A percentile compares a stretch with the other conserved stretches of the same genome.
phyloP scores from a whole-genome alignment of 306 rosid genomes.

The Fragaria nilgerrensis region DNA sequence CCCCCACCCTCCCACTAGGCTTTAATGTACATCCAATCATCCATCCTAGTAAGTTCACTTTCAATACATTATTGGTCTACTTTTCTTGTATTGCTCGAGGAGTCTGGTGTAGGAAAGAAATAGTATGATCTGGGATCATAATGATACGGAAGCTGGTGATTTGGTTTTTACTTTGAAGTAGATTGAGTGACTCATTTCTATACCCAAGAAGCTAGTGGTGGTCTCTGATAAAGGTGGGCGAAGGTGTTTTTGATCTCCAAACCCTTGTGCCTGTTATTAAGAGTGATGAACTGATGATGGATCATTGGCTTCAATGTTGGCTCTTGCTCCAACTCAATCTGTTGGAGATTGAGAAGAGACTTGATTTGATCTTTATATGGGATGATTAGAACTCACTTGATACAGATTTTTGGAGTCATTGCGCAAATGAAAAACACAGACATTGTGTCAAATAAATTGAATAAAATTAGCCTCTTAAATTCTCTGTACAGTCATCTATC shows the following conservation, averaged over 20 bases:
- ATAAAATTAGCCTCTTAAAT: not conserved
- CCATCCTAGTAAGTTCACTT: too few species aligned
- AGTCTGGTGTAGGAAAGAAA: not conserved
- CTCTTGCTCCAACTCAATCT: too few species aligned
- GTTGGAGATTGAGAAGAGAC: not conserved
- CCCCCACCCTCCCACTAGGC: too few species aligned
- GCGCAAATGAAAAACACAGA: not conserved
- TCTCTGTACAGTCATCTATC: slow-evolving; percentile 1
- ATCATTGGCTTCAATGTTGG: not conserved
- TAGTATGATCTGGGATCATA: not conserved
- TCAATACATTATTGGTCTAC: not conserved
- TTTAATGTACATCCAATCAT: too few species aligned
- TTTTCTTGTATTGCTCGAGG: not conserved
- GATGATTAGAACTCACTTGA: not conserved
- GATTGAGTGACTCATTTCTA: not conserved
- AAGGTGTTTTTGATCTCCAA: not conserved
- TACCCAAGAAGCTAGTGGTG: not conserved
- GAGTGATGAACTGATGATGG: not conserved
- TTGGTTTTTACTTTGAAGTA: too few species aligned
- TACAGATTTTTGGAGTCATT: not conserved
- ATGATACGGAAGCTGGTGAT: not conserved
- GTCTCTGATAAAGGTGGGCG: not conserved
- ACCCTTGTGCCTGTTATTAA: not conserved
- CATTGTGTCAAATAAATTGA: slow-evolving; percentile 5
- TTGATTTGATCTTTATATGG: not conserved